These are phyloP conservation scores for Diplodia mutila DNA, from an alignment of 2,329 filamentous ascomycete species.

Conservation along the genomic window DNA sequence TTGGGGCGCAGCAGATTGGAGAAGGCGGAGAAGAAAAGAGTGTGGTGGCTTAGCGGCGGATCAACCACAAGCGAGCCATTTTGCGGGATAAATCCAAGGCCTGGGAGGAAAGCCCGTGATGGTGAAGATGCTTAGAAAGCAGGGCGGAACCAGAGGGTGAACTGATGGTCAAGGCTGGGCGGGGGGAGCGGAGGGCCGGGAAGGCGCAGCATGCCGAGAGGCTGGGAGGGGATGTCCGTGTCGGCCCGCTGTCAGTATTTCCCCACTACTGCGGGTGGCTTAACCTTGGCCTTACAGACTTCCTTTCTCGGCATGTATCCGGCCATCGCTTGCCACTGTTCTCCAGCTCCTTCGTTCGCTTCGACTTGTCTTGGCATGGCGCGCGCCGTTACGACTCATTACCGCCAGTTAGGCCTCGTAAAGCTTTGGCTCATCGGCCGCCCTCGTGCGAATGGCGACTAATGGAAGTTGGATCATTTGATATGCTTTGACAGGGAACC, in stretches of 20 bases:
- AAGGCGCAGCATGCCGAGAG: background rate
- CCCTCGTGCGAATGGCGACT: background rate
- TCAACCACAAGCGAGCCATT: conserved; percentile 1
- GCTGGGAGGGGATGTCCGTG: background rate
- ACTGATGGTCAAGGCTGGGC: background rate
- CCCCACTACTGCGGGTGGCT: background rate
- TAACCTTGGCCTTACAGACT: background rate
- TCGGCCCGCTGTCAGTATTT: background rate
- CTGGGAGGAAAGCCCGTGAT: background rate
- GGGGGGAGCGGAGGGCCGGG: background rate
- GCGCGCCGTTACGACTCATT: conserved; percentile 2
- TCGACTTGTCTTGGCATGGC: background rate
- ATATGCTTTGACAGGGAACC: background rate
- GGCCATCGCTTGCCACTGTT: background rate
- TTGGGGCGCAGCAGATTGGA: background rate
- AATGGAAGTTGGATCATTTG: background rate
- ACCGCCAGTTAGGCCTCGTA: background rate
- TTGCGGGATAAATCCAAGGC: background rate
- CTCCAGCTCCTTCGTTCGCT: background rate
- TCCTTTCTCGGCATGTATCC: background rate
- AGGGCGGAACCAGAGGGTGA: background rate
- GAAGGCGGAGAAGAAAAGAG: background rate
- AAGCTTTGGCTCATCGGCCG: background rate
- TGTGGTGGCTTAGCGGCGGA: background rate
- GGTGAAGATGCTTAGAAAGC: background rate